Evolutionary conservation across 2,329 filamentous ascomycete genomes (phyloP).

Genomic region (Madurella fahalii): DNA sequence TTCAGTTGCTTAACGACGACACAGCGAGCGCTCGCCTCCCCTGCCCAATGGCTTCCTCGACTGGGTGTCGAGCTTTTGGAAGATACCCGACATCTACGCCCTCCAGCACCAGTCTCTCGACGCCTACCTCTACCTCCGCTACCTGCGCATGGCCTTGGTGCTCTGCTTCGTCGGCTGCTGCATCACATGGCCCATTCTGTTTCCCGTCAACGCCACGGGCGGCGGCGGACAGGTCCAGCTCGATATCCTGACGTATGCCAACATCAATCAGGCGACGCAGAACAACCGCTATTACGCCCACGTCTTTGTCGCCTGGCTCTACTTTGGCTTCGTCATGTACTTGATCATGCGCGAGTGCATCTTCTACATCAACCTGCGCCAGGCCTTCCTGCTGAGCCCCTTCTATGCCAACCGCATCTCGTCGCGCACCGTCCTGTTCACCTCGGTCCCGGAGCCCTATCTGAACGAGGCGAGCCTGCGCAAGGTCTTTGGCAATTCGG

Average conservation of each 20-base stretch:
- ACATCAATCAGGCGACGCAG: slow-evolving; percentile 53
- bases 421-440: slow-evolving; percentile 84
- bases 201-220: slow-evolving; percentile 82
- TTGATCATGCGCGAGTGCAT: slow-evolving; percentile 83
- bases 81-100: slow-evolving; percentile 69
- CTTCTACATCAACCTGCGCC: slow-evolving; percentile 87
- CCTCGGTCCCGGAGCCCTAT: slow-evolving; percentile 75
- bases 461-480: slow-evolving; percentile 72
- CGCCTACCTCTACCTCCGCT: slow-evolving; percentile 85
- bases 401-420: slow-evolving; percentile 82
- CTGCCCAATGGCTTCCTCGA: slow-evolving; percentile 60
- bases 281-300: slow-evolving; percentile 75
- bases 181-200: slow-evolving; percentile 84
- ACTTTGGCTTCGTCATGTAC: slow-evolving; percentile 83
- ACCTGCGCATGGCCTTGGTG: slow-evolving; percentile 69
- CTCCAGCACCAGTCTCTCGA: slow-evolving; percentile 91
- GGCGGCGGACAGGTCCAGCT: slow-evolving; percentile 62
- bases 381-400: slow-evolving; percentile 85
- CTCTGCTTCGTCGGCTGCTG: slow-evolving; percentile 79
- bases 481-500: slow-evolving; percentile 75
- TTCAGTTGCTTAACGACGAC: neutral
- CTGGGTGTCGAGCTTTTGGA: slow-evolving; percentile 66
- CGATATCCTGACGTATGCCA: slow-evolving; percentile 74
- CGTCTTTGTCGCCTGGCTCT: slow-evolving; percentile 74
- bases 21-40: slow-evolving; percentile 53